Conservation (phyloP, 129 eudicot species). For the Calendula officinalis region DNA sequence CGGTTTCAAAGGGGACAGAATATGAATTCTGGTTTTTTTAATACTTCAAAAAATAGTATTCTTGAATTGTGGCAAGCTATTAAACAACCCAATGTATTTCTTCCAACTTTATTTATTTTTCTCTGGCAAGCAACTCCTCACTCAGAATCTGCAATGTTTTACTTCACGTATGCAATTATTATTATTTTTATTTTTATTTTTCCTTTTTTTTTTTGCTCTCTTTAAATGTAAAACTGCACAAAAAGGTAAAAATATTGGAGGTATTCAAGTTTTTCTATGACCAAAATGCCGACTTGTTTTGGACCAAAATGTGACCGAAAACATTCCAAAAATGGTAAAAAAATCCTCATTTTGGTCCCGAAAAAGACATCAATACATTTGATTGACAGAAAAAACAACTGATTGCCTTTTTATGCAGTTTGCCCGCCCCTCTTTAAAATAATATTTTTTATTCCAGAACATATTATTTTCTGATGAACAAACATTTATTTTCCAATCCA, state of each 20-base stretch:
- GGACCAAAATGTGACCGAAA: too few relatives aligned
- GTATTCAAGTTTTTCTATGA: too few relatives aligned
- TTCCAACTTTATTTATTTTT: slow-evolving; percentile 88
- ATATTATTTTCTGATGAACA: not conserved
- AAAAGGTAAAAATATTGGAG: not conserved
- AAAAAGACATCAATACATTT: too few relatives aligned
- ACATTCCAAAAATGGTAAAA: too few relatives aligned
- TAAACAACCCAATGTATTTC: slow-evolving; percentile 76
- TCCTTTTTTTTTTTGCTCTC: not conserved
- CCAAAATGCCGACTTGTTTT: too few relatives aligned
- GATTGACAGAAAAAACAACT: too few relatives aligned
- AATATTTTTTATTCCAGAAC: too few relatives aligned
- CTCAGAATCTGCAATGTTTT: slow-evolving; percentile 98
- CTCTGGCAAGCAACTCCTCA: slow-evolving; percentile 99
- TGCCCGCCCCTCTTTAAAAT: too few relatives aligned
- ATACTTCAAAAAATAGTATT: slow-evolving; percentile 49
- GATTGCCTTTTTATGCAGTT: too few relatives aligned
- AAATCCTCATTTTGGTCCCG: too few relatives aligned
- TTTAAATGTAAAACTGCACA: not conserved
- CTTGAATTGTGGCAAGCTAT: slow-evolving; percentile 71
- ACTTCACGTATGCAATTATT: slow-evolving; percentile 62
- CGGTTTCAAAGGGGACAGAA: slow-evolving; percentile 42
- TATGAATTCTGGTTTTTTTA: slow-evolving; percentile 35
- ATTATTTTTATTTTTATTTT: not conserved
- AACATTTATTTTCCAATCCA: slow-evolving; percentile 45